These are phyloP conservation scores for Gyromitra esculenta DNA, from an alignment of 2,329 filamentous ascomycete genomes.

Conservation along the genomic window DNA sequence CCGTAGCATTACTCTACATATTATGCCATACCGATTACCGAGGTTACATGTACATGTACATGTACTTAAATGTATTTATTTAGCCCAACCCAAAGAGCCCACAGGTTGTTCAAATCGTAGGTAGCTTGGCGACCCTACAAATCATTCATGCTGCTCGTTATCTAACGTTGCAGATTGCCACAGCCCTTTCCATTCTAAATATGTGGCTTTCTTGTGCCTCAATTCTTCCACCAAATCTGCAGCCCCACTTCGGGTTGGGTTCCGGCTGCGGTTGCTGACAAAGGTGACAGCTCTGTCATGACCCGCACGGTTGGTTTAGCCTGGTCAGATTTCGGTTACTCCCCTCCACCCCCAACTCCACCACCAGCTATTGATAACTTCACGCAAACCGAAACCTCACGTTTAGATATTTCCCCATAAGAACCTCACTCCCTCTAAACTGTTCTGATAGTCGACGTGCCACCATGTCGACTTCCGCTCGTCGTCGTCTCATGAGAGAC, in stretches of 20 bases:
- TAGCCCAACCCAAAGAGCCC: too few relatives aligned
- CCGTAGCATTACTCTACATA: not conserved
- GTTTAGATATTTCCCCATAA: not conserved
- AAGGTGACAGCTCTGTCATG: conserved; percentile 33
- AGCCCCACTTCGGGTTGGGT: conserved; percentile 17
- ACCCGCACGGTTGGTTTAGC: conserved; percentile 29
- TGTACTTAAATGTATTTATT: too few relatives aligned
- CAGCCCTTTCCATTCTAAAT: not conserved
- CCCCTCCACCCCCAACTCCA: conserved; percentile 44
- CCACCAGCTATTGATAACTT: conserved; percentile 28
- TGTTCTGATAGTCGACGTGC: not conserved
- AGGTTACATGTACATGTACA: conserved; percentile 9
- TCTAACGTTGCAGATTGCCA: not conserved
- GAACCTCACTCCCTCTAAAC: not conserved
- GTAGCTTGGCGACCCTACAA: not conserved
- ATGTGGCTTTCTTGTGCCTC: not conserved
- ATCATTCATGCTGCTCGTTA: not conserved
- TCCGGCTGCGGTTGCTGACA: conserved; percentile 27
- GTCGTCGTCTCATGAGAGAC: conserved; percentile 97
- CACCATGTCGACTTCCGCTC: conserved; percentile 88
- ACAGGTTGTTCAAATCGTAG: not conserved
- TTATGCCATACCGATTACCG: conserved; percentile 13
- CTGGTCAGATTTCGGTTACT: conserved; percentile 28
- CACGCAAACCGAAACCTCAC: not conserved
- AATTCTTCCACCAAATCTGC: not conserved